Evolutionary conservation across 1,284 basidiomycete species (phyloP), one percentile per base, ranked within the genome.

Genomic region (Puccinia horiana): DNA sequence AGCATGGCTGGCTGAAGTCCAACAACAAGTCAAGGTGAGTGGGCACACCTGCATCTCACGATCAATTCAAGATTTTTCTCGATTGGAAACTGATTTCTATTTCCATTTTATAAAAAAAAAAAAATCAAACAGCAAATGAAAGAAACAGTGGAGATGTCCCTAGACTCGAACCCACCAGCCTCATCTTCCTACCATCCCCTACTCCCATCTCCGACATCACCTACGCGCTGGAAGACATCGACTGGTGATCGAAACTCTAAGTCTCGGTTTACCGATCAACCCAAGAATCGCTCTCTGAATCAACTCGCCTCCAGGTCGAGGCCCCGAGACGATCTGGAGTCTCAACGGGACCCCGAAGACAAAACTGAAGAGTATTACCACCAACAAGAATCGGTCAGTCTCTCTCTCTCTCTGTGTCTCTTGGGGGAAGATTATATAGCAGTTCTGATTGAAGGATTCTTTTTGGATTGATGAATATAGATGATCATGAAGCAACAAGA

Each of bases 401-500:
- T 32, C 12, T 35, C 5, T 52, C 35, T 8, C 5, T 70, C 63
- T 65, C n/a, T 63, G 20, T 8, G 23, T 70, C 40, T 14, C 67
- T 5, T n/a, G 14, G 44, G 29, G 9, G 26, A 23, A 44, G 58
- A 29, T n/a, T 5, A 47, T 47, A 52, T 23, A 52, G 8, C 12
- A 52, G 49, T 52, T 52, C 49, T 52, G 49, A 52, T 61, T n/a
- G n/a, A n/a, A 6, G 23, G 23, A 23, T 69, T 69, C 2, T 11
- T n/a, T 8, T 49, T 56, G 12, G 11, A 16, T 40, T 14, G 37
- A 35, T 18, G 35, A 2, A 18, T 65, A 16, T 83, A 95, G 93
- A 90, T 94, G 86, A 91, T 96, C 87, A 91, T 96, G 61, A 90
- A 90, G 69, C 91, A 93, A 85, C 95, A 97, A 89, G 95, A 97